A percentile compares a stretch with the other conserved stretches of the same genome.
Evolutionary conservation across 345 rosid species (phyloP).

Genomic region (Syzygium grande): DNA sequence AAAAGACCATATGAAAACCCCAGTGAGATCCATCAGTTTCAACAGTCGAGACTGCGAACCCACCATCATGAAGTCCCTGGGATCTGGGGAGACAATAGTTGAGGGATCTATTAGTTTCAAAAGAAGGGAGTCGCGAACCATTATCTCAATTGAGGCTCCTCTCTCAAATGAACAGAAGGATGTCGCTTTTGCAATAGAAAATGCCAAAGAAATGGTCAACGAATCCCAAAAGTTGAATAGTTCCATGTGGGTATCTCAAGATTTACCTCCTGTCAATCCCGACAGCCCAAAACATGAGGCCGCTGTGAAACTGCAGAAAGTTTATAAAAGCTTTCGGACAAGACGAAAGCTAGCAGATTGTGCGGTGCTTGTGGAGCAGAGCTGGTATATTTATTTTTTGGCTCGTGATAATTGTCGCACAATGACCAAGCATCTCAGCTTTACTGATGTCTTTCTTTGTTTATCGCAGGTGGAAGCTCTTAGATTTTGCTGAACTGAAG

Average conservation of each 20-base stretch:
- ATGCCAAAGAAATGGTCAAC: constrained; percentile 1
- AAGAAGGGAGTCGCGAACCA: constrained; percentile 39
- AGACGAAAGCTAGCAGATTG: constrained; percentile 96
- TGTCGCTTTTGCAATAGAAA: neutral
- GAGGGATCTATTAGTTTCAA: constrained; percentile 82
- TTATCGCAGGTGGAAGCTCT: constrained; percentile 70
- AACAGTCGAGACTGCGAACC: constrained; percentile 41
- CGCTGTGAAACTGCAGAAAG: constrained; percentile 82
- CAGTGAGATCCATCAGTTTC: constrained; percentile 62
- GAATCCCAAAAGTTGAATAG: neutral
- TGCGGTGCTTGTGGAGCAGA: constrained; percentile 81
- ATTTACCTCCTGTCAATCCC: constrained; percentile 31
- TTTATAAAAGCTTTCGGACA: constrained; percentile 88
- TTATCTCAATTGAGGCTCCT: constrained; percentile 32
- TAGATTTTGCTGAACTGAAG: constrained; percentile 84
- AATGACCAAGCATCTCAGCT: neutral
- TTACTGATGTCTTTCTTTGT: neutral
- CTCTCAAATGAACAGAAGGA: constrained; percentile 7
- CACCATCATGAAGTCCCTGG: constrained; percentile 46
- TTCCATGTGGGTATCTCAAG: neutral
- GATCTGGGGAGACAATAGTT: constrained; percentile 66
- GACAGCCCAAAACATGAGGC: constrained; percentile 66
- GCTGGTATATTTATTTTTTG: constrained; percentile 42
- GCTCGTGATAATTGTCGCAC: constrained; percentile 2
- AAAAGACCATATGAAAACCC: constrained; percentile 50